Base-by-base conservation (phyloP, 495 filamentous ascomycete species). In the Penicillium fimorum region DNA sequence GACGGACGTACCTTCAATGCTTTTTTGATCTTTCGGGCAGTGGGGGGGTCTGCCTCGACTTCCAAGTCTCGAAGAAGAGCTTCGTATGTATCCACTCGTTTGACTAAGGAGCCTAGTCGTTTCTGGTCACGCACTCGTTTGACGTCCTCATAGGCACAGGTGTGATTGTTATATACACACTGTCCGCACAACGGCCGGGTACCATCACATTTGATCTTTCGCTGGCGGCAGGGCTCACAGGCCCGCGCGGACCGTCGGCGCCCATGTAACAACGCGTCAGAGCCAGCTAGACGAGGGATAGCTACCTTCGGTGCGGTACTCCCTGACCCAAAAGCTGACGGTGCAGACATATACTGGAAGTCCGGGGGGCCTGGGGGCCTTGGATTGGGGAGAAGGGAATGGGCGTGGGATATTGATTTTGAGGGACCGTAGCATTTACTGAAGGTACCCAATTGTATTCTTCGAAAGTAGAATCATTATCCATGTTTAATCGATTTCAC, bases 181-280 rank as follows among this genome's bases (percentile, higher is more conserved):
- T 83, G 79, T 17, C 71, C 69, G 67, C 84, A 87, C 3, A 41
- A 48, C 3, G 84, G 84, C 58, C 71, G 66, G n/a, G 62, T 72
- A 24, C 81, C 82, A 51, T 79, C 80, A 57, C 83, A 85, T 64
- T 85, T 86, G 55, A 81, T 79, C 60, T 86, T 86, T 41, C 87
- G 78, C 60, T 85, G 82, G 30, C 87, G 76, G 70, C 87, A 91
- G 22, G 87, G 82, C 78, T 88, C 88, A 62, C 87, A 91, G 17
- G 87, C 87, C 30, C 77, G 74, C 1, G 70, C 67, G 7, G 78
- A 75, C n/a, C 79, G 74, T 12, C 65, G 69, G 24, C 68, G 69
- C 18, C 43, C 55, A 7, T 62, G 59, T 7, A 42, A 48, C 0
- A 53, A 29, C 0, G 44, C 37, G 4, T 27, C 59, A 4, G 55